These are phyloP conservation scores for Rhododendron mucronatum DNA, from an alignment of 148 eudicot species.

Conservation along the genomic window DNA sequence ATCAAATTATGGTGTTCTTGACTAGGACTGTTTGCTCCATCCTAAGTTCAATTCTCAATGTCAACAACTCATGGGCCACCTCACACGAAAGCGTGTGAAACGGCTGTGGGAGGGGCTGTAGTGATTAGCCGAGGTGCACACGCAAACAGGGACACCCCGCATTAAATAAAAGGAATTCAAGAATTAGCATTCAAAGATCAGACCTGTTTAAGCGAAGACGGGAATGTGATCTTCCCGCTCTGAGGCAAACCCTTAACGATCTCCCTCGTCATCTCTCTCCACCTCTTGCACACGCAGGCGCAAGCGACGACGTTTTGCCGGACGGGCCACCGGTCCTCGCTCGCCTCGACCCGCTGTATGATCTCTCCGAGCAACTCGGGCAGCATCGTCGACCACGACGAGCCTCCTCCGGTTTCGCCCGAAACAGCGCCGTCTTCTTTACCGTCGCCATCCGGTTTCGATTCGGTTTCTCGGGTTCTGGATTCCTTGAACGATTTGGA, in stretches of 20 bases:
- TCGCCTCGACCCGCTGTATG: conserved; percentile 57
- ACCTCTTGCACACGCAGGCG: conserved; percentile 71
- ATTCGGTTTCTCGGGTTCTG: conserved; percentile 2
- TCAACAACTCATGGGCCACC: too few relatives aligned
- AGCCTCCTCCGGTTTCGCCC: neutral
- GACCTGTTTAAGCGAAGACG: conserved; percentile 86
- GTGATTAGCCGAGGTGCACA: too few relatives aligned
- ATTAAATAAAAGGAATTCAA: neutral
- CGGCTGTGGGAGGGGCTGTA: too few relatives aligned
- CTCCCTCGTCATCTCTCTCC: conserved; percentile 64
- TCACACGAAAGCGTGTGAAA: too few relatives aligned
- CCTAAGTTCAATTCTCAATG: too few relatives aligned
- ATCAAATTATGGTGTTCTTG: neutral
- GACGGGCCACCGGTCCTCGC: conserved; percentile 75
- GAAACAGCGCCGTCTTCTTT: neutral
- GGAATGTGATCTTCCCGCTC: conserved; percentile 70
- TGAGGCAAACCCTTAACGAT: conserved; percentile 38
- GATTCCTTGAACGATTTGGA: conserved; percentile 42
- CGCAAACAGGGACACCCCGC: too few relatives aligned
- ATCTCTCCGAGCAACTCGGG: conserved; percentile 86
- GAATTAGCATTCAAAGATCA: neutral
- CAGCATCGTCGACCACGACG: conserved; percentile 52
- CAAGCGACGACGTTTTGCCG: conserved; percentile 70
- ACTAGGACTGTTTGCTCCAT: too few relatives aligned
- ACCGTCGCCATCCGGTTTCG: neutral